Percentiles rank a stretch among this genome's conserved stretches.
Evolutionary conservation across 345 rosid species (phyloP).

Genomic region (Dovyalis caffra): DNA sequence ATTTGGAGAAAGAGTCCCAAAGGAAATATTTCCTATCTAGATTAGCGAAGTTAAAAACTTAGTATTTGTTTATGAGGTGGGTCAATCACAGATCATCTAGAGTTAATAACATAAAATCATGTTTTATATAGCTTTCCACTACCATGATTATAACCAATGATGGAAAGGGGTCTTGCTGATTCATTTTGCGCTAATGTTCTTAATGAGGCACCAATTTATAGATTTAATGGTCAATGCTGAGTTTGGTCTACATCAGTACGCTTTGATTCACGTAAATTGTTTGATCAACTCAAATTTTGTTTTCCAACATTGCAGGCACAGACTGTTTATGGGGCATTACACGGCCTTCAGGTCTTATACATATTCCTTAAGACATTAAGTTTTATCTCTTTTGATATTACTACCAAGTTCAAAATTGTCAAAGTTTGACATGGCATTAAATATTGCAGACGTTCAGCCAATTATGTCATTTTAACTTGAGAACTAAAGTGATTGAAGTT

Average conservation of each 20-base stretch:
- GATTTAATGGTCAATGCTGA: not conserved
- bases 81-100: no score
- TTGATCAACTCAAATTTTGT: constrained; percentile 10
- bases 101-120: no score
- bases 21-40: not conserved
- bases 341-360: constrained; percentile 64
- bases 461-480: constrained; percentile 50
- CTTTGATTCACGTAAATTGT: not conserved
- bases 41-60: not conserved
- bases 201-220: not conserved
- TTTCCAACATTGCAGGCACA: constrained; percentile 47
- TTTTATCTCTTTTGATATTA: constrained; percentile 2
- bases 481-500: constrained; percentile 44
- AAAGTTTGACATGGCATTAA: constrained; percentile 7
- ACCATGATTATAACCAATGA: no score
- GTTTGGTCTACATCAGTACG: not conserved
- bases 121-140: no score
- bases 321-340: constrained; percentile 70
- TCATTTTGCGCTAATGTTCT: no score
- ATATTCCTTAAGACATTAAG: constrained; percentile 2
- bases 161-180: no score
- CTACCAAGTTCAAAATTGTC: constrained; percentile 1
- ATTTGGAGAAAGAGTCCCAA: not conserved
- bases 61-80: no score
- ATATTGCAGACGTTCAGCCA: constrained; percentile 73